A percentile compares a stretch with the other conserved stretches of the same genome.
These are phyloP conservation scores for Colletotrichum sidae DNA, from an alignment of 2,329 filamentous ascomycete genomes.

Conservation along the genomic window DNA sequence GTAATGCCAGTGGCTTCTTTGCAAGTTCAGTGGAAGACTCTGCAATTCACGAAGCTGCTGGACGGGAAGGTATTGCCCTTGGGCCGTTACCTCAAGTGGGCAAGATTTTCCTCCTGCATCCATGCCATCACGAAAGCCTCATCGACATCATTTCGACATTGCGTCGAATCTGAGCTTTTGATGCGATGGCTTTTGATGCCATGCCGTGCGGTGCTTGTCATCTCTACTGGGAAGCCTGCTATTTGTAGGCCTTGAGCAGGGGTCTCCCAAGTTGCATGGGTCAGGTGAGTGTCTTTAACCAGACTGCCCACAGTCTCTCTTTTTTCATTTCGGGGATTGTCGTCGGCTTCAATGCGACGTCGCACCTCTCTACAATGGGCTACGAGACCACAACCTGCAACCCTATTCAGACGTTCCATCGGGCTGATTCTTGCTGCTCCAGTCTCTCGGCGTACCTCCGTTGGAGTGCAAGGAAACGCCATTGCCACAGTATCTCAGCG, in stretches of 20 bases:
- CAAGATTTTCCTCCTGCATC: too few relatives aligned
- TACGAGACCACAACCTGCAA: too few relatives aligned
- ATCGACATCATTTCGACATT: background rate
- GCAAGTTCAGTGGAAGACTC: too few relatives aligned
- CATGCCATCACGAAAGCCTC: background rate
- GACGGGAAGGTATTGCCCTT: too few relatives aligned
- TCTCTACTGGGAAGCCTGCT: background rate
- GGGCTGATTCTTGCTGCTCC: too few relatives aligned
- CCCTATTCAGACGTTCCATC: too few relatives aligned
- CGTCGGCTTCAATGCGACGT: constrained; percentile 5
- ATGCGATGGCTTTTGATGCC: too few relatives aligned
- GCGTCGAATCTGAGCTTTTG: too few relatives aligned
- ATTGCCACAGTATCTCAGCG: background rate
- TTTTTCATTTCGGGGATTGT: background rate
- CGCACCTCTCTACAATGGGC: background rate
- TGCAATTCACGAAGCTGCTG: too few relatives aligned
- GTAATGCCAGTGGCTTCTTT: background rate
- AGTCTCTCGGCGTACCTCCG: too few relatives aligned
- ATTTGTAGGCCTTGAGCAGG: background rate
- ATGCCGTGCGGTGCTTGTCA: too few relatives aligned
- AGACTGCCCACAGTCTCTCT: background rate
- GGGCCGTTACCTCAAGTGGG: too few relatives aligned
- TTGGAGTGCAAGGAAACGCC: background rate
- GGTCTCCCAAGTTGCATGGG: background rate
- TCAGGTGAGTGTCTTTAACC: constrained; percentile 6